Evolutionary conservation across 2,329 filamentous ascomycete species (phyloP).

Genomic region (Botrytis fragariae): DNA sequence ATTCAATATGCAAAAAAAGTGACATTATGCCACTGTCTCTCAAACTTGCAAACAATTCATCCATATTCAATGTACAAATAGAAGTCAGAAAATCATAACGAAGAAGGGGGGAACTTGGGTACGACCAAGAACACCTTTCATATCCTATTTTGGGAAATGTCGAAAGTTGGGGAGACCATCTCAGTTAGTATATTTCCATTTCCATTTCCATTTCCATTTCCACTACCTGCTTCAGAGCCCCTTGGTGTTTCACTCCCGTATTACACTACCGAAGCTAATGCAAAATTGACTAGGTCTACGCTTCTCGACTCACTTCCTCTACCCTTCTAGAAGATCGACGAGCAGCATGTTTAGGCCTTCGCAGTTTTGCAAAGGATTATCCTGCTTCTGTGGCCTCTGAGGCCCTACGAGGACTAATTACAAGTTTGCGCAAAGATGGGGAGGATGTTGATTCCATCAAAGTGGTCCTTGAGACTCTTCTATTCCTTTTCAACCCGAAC

Average conservation of each 20-base stretch:
- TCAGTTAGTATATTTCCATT: conserved; percentile 1
- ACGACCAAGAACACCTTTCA: conserved; percentile 16
- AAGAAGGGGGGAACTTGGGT: conserved; percentile 4
- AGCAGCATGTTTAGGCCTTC: conserved; percentile 85
- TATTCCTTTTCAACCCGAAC: conserved; percentile 82
- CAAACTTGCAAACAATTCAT: conserved; percentile 1
- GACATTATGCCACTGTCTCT: conserved; percentile 10
- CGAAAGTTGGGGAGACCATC: conserved; percentile 22
- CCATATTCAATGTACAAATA: conserved; percentile 11
- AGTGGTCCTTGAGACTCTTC: conserved; percentile 87
- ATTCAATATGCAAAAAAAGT: conserved; percentile 1
- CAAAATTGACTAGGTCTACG: conserved; percentile 13
- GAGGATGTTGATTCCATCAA: conserved; percentile 97
- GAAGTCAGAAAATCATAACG: conserved; percentile 6
- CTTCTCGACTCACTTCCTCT: conserved; percentile 80
- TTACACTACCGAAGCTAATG: neutral
- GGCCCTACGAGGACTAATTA: conserved; percentile 84
- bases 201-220: neutral
- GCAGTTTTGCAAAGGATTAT: conserved; percentile 95
- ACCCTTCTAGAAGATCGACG: conserved; percentile 92
- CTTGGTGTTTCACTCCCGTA: neutral
- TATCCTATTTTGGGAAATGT: conserved; percentile 19
- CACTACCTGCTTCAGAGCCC: neutral
- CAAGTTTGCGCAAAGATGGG: conserved; percentile 78
- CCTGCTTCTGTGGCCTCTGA: conserved; percentile 94